phyloP scores from a whole-genome alignment of 164 flowering plant genomes.

The Protea cynaroides region DNA sequence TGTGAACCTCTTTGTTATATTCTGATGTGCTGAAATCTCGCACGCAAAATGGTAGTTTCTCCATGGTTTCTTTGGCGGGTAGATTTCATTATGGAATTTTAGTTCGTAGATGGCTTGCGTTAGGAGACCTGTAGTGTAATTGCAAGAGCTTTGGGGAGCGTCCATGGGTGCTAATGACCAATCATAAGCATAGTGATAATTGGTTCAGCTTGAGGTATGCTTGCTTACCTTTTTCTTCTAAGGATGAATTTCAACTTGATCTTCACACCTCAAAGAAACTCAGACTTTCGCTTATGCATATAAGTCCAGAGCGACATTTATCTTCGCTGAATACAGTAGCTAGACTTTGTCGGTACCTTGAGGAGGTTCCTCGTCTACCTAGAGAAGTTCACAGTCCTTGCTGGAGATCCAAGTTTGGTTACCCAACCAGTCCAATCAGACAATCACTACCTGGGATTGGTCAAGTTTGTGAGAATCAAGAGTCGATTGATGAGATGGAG shows the following conservation, averaged over 20 bases:
- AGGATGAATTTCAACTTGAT: too few species aligned
- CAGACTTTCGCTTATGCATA: conserved; percentile 12
- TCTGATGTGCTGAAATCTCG: too few species aligned
- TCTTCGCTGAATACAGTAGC: neutral
- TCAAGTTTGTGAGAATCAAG: conserved; percentile 3
- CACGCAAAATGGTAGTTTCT: too few species aligned
- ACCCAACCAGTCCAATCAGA: conserved; percentile 3
- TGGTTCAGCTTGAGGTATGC: too few species aligned
- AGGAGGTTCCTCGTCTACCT: conserved; percentile 1
- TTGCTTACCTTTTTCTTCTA: too few species aligned
- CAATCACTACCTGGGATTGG: neutral
- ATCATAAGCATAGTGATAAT: too few species aligned
- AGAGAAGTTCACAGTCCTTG: conserved; percentile 78
- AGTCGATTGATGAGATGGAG: conserved; percentile 24
- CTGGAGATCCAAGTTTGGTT: conserved; percentile 24
- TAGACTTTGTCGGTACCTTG: conserved; percentile 19
- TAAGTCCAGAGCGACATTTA: neutral
- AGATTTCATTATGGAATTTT: neutral
- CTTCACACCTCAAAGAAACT: too few species aligned
- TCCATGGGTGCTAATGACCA: conserved; percentile 21
- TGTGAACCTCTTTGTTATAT: too few species aligned
- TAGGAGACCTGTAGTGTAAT: conserved; percentile 3
- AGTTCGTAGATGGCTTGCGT: conserved; percentile 4
- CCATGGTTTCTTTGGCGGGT: too few species aligned
- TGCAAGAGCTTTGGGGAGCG: neutral